Conservation (phyloP, 768 basidiomycete species). For the Phylloporus sp. region DNA sequence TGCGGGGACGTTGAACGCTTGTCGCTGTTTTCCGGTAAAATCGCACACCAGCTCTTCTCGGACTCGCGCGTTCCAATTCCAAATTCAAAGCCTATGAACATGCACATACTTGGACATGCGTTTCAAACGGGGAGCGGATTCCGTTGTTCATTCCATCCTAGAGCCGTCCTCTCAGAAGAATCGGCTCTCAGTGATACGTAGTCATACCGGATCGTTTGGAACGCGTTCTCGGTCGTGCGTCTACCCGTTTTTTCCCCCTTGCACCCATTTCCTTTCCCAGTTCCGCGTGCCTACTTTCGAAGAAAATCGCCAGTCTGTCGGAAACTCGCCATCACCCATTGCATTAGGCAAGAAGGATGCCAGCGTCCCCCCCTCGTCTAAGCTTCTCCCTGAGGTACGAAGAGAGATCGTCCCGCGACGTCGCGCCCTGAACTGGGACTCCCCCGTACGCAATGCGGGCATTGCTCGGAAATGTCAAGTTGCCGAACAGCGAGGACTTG, state of each 20-base stretch:
- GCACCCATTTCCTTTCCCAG: not conserved
- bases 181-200: no score
- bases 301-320: constrained; percentile 10
- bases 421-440: no score
- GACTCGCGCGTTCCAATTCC: constrained; percentile 9
- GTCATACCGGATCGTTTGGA: no score
- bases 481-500: not conserved
- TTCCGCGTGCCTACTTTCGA: not conserved
- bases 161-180: no score
- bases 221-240: no score
- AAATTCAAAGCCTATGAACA: constrained; percentile 1
- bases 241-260: no score
- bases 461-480: not conserved
- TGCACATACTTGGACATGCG: not conserved
- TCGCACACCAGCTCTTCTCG: not conserved
- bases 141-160: no score
- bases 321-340: constrained; percentile 8
- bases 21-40: not conserved
- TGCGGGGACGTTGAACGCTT: constrained; percentile 11
- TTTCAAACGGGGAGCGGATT: constrained; percentile 10
- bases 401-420: constrained; percentile 13
- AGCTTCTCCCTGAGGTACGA: not conserved
- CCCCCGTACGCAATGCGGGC: no score
- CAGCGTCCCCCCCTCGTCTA: constrained; percentile 3
- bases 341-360: not conserved